Base-by-base conservation (phyloP, 306 rosid species). In the Sindora glabra region DNA sequence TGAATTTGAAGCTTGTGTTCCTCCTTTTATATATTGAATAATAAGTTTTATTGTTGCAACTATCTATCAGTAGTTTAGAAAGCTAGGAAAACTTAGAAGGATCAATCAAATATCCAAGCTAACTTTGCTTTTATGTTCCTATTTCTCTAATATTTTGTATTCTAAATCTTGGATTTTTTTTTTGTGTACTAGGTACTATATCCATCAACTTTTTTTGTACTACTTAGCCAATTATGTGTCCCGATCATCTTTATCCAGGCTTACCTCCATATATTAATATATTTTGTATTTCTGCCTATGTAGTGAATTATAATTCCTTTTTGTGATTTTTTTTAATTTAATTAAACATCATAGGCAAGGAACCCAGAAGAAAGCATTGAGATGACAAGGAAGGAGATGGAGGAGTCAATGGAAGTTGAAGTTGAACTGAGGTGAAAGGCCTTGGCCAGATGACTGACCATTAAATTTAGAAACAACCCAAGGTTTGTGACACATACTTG, bases 371-470 rank as follows among this genome's bases (percentile, higher is more conserved):
- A 67, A 55, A 77, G 78, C 77, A 82, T 89, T 72, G 95, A 84
- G 75, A 65, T 80, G 70, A 78, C 87, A 59, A 86, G 89, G 79
- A 92, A 77, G 77, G 99, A 82, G 52, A 78, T 89, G 27, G 99
- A 92, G 80, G 90, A 92, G 48, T 95, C 96, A 47, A 89, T 94
- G 22, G 89, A 86, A 68, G 75, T 89, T 60, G 99, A 92, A 74
- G 56, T 82, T 63, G 95, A 89, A 87, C 85, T 92, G 63, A 78
- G 84, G 82, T 84, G 80, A 69, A 86, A 94, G 82, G n/a, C n/a
- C 94, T 92, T 76, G 67, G 71, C 51, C 99, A 84, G 77, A 80
- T 92, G 95, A 92, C 99, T 57, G 96, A 92, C 48, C 96, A 92
- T 86, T 89, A 89, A 76, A 92, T 92, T 73, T 90, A 82, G 66